Evolutionary conservation across 169 alveolate genomes (phyloP), one percentile per base, ranked within the genome.

Genomic region (Plasmodium ovale): DNA sequence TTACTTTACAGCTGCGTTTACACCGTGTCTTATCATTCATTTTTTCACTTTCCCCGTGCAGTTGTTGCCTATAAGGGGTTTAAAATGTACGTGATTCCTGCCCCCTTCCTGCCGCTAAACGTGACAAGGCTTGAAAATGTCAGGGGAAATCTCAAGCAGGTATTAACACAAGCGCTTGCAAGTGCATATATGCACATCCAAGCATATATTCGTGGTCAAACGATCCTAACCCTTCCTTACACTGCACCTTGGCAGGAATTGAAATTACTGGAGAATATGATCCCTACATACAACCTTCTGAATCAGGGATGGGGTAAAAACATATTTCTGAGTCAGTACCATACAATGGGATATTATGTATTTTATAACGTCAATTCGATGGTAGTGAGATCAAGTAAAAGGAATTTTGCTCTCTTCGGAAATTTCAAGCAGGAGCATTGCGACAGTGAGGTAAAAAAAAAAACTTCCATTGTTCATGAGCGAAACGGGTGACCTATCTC

Each of bases 41-140:
- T 31, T 25, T n/a, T 27, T 16, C 4, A 23, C 29, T 60, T 44
- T 56, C 31, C 56, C 35, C 29, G 29, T 42, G 39, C 21, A 77
- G 77, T 77, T 33, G 88, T 77, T 1, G 59, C 88, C 12, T 77
- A 77, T 67, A 77, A 77, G 53, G 88, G 88, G 35, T 77, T 77
- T 53, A 77, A 77, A 77, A 77, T 77, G 88, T 77, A 44, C 31
- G 77, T 77, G 51, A 77, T 77, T 3, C 88, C 88, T n/a, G 59
- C 44, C 23, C 88, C 88, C 12, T 10, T n/a, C 33, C 42, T 60
- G 0, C 88, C 88, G 19, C 56, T 77, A 37, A 6, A 16, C 25
- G 21, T 62, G 44, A 39, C 35, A 51, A 64, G 27, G 33, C 53
- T 77, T 16, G 56, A 64, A 42, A 23, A 33, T 21, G 39, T 62